These are phyloP conservation scores for Fusarium napiforme DNA, from an alignment of 2,329 filamentous ascomycete genomes.

Conservation along the genomic window DNA sequence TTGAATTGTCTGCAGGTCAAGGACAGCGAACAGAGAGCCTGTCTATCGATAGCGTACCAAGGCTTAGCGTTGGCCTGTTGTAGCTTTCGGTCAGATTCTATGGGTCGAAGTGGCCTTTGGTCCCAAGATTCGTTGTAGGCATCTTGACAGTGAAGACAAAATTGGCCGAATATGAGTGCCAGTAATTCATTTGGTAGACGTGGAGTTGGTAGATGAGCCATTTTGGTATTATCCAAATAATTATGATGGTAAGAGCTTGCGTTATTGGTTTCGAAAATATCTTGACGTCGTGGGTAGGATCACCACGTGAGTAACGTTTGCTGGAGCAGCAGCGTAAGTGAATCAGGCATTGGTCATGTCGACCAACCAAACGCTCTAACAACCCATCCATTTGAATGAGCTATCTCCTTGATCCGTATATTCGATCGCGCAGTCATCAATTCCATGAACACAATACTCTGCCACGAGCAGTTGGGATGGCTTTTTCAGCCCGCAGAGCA, in stretches of 20 bases:
- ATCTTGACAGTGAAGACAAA: constrained; percentile 7
- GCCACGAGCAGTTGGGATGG: too few relatives aligned
- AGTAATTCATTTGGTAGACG: neutral
- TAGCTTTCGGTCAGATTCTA: fast-evolving
- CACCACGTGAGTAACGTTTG: neutral
- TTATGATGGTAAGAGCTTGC: neutral
- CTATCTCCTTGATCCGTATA: too few relatives aligned
- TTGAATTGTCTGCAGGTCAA: neutral
- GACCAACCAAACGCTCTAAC: too few relatives aligned
- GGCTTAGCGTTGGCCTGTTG: neutral
- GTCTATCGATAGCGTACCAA: neutral
- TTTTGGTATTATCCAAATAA: neutral
- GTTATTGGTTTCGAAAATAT: neutral
- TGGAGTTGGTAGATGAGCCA: neutral
- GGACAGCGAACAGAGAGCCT: constrained; percentile 1
- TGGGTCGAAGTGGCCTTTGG: neutral
- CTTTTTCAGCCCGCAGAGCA: too few relatives aligned
- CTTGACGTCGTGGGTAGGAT: neutral
- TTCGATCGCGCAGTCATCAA: too few relatives aligned
- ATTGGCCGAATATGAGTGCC: neutral
- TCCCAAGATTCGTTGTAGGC: neutral
- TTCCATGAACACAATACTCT: too few relatives aligned
- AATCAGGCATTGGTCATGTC: too few relatives aligned
- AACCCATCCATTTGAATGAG: too few relatives aligned
- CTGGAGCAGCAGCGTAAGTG: too few relatives aligned